Base-by-base conservation (phyloP, 2,329 filamentous ascomycete species). In the Paraphaeosphaeria sporulosa region DNA sequence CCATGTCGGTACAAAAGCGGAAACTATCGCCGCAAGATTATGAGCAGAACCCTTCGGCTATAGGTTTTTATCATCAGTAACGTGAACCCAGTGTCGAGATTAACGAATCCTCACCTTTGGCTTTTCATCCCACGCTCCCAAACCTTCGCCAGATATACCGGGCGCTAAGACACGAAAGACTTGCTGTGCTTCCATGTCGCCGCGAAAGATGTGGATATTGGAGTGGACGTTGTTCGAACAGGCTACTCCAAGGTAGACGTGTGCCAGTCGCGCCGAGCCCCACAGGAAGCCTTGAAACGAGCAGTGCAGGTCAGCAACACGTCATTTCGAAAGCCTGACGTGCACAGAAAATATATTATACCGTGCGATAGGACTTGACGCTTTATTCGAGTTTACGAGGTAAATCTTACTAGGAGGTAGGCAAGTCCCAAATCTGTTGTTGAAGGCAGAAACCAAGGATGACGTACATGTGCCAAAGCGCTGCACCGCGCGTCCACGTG, bases 1-100 rank as follows among this genome's bases (percentile, higher is more conserved):
- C 46, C 69, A 71, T 27, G 75, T 77, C 17, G 76, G 76, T 12
- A 78, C 60, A 50, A 78, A 74, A 3, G 76, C 74, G 43, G 76
- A 71, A 36, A 74, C 59, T n/a, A 77, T 66, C 1, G 76, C 66
- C 17, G 70, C 67, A 34, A 76, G 49, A 12, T 55, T 63, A 10
- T 74, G 74, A n/a, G 71, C 74, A 15, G 70, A 72, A 21, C 71
- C 71, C 34, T 60, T 65, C 55, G 73, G 68, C 74, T 76, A 61
- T 15, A 48, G 21, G 27, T 43, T 10, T 32, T 9, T 12, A 25
- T 48, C 13, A 47, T 68, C 59, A 71, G 63, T 57, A 71, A 44
- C 19, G 19, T 44, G n/a, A 40, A n/a, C 25, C 1, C 15, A 34
- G 6, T 30, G 9, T 40, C 17, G n/a, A 38, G 19, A 8, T 4